A percentile compares a stretch with the other conserved stretches of the same genome.
These are phyloP conservation scores for Salix caprea DNA, from an alignment of 345 rosid species.

Conservation along the genomic window DNA sequence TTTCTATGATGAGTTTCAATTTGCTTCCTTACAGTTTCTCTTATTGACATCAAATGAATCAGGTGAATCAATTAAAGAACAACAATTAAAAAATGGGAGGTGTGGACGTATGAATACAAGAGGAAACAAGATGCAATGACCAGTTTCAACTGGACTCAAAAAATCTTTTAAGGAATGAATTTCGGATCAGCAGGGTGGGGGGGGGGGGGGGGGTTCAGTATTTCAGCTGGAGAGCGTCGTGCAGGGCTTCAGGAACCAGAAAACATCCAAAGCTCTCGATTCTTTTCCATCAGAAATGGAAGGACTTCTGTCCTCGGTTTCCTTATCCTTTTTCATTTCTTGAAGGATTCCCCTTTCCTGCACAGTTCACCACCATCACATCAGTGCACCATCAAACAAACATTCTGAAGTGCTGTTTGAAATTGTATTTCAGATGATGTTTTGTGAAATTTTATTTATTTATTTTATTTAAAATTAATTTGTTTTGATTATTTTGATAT, in stretches of 20 bases:
- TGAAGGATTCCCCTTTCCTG: slow-evolving; percentile 58
- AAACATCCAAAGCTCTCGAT: slow-evolving; percentile 56
- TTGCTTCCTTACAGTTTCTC: slow-evolving; percentile 19
- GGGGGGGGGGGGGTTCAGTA: not conserved
- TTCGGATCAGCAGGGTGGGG: not conserved
- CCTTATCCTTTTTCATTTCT: slow-evolving; percentile 51
- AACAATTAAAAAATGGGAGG: not conserved
- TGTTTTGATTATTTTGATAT: too few species aligned
- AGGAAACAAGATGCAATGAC: not conserved
- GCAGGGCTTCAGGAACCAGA: slow-evolving; percentile 98
- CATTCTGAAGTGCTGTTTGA: too few species aligned
- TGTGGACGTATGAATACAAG: slow-evolving; percentile 4
- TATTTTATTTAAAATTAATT: too few species aligned
- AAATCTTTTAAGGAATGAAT: slow-evolving; percentile 27
- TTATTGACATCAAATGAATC: slow-evolving; percentile 25
- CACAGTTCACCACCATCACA: not conserved
- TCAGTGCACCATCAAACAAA: not conserved
- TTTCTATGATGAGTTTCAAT: slow-evolving; percentile 13
- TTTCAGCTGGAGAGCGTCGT: slow-evolving; percentile 49
- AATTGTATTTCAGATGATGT: too few species aligned
- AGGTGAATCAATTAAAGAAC: not conserved
- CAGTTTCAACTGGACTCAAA: not conserved
- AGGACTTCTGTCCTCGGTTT: slow-evolving; percentile 24
- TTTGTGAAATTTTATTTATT: too few species aligned
- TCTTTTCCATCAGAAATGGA: slow-evolving; percentile 45